Conservation (phyloP, 192 early-diverging fungal genomes). For the Obelidium mucronatum region DNA sequence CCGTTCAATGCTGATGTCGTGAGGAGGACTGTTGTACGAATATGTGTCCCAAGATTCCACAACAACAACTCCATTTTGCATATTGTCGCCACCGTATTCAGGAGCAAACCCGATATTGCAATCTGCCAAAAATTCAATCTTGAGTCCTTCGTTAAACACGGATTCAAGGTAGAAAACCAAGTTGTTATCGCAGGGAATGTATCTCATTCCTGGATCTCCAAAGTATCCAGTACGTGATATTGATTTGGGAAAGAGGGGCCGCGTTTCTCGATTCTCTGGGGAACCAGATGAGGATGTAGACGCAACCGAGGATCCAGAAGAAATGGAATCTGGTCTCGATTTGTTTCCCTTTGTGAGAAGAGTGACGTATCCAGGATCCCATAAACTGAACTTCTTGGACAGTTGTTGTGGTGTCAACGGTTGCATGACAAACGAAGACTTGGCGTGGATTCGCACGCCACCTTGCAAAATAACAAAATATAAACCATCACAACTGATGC, state of each 20-base stretch:
- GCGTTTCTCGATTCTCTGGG: constrained; percentile 8
- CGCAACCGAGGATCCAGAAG: neutral
- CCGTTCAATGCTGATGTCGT: neutral
- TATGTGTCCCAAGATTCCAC: neutral
- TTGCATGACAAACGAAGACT: constrained; percentile 17
- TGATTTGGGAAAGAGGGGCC: constrained; percentile 14
- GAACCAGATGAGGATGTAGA: neutral
- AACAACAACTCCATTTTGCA: neutral
- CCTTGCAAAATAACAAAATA: neutral
- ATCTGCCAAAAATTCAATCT: constrained; percentile 32
- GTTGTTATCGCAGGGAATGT: constrained; percentile 22
- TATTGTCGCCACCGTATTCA: neutral
- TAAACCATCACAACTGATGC: too few species aligned
- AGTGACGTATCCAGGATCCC: constrained; percentile 33
- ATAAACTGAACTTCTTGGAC: neutral
- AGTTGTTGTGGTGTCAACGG: neutral
- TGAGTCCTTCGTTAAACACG: constrained; percentile 6
- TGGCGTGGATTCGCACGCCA: constrained; percentile 15
- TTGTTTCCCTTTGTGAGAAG: neutral
- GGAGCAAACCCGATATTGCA: constrained; percentile 17
- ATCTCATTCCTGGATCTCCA: constrained; percentile 29
- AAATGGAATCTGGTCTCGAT: neutral
- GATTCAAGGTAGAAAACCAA: neutral
- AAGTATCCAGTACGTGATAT: constrained; percentile 29
- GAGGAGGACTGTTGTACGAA: constrained; percentile 3